Evolutionary conservation across 371 early-diverging fungal species (phyloP).

Genomic region (Lichtheimia corymbifera): DNA sequence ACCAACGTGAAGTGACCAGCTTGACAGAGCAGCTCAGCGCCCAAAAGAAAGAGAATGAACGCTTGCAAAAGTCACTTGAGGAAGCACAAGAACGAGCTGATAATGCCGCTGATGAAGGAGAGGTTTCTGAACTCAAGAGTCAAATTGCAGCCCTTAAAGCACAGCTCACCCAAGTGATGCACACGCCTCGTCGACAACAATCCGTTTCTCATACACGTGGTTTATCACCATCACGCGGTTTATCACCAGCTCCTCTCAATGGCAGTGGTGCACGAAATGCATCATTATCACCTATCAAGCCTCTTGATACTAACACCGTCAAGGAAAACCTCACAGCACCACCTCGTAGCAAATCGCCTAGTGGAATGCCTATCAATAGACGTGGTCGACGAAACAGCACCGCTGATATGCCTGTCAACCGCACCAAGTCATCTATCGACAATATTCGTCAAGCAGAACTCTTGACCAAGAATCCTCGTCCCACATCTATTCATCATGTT

Average conservation of each 20-base stretch:
- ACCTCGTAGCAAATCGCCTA: constrained; percentile 20
- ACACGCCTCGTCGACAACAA: constrained; percentile 41
- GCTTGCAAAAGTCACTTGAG: constrained; percentile 51
- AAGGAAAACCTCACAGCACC: constrained; percentile 14
- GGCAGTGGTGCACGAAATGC: constrained; percentile 23
- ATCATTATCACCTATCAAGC: constrained; percentile 32
- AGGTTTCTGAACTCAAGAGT: constrained; percentile 46
- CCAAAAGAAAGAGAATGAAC: constrained; percentile 68
- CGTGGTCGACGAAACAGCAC: constrained; percentile 47
- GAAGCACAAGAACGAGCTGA: constrained; percentile 37
- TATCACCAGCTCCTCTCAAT: constrained; percentile 33
- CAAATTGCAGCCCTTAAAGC: constrained; percentile 51
- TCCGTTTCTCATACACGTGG: constrained; percentile 20
- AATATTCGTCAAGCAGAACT: constrained; percentile 37
- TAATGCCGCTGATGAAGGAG: constrained; percentile 38
- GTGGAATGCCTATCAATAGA: constrained; percentile 16
- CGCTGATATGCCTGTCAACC: constrained; percentile 34
- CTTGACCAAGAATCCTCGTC: constrained; percentile 35
- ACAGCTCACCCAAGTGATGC: constrained; percentile 44
- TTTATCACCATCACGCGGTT: constrained; percentile 27
- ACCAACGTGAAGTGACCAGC: constrained; percentile 65
- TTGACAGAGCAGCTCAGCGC: constrained; percentile 61
- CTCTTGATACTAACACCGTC: constrained; percentile 23
- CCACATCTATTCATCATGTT: constrained; percentile 43
- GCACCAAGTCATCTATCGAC: constrained; percentile 42